Evolutionary conservation across 352 stramenopile genomes (phyloP), one percentile per base, ranked within the genome.

Genomic region (Phytophthora sp.): DNA sequence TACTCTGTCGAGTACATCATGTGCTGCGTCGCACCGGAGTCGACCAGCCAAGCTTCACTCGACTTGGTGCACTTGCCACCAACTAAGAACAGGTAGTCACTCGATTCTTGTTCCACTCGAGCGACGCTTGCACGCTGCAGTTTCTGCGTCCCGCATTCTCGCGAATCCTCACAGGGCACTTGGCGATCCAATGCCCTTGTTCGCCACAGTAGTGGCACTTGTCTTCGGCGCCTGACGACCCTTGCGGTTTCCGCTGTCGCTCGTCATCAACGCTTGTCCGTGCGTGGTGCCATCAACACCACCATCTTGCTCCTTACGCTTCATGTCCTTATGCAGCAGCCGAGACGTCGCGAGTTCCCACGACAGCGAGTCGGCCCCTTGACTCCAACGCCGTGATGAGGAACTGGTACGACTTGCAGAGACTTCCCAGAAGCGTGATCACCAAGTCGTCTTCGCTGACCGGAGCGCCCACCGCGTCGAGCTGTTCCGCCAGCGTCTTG

Each of bases 351-450:
- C 56, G 11, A 73, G 65, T 50, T 72, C 56, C 63, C 56, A 61
- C 36, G 46, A 35, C 47, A 66, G 49, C 46, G 55, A 60, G 42
- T 70, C 62, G 20, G 53, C 13, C n/a, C 24, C 52, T 30, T 20
- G 62, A 70, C 20, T 71, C 33, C 31, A 73, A 68, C 29, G 64
- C 56, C 50, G 56, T 73, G 41, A 73, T 73, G 9, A 63, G 65
- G 41, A 73, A 73, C 57, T 66, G 51, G 50, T 68, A 73, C 16
- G 49, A 69, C 49, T 73, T 50, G 55, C 36, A 69, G n/a, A 70
- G 33, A 29, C 51, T 65, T 15, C 11, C 45, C 1, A 70, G 54
- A 58, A 64, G 63, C 50, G 63, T 53, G 31, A 66, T 60, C 24
- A 61, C 63, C 45, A 66, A 27, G 16, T 45, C 16, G 16, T 45